phyloP scores from a whole-genome alignment of 2,329 filamentous ascomycete species.

The Trichoderma simmonsii region DNA sequence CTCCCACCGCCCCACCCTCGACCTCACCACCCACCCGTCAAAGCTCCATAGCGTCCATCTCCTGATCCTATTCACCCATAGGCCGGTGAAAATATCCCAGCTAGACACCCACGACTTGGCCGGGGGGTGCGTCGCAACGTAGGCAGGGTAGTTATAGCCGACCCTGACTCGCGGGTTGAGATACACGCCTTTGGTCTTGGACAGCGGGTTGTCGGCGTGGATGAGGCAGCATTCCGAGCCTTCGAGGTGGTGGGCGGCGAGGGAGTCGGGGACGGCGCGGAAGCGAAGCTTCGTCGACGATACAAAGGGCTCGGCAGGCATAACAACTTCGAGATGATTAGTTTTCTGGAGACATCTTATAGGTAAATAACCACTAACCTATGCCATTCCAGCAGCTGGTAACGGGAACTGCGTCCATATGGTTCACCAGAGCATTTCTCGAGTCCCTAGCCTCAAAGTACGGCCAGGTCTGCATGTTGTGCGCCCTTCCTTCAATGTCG shows the following conservation, averaged over 20 bases:
- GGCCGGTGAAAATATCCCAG: constrained; percentile 47
- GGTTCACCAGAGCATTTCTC: constrained; percentile 50
- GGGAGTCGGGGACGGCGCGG: constrained; percentile 59
- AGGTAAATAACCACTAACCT: constrained; percentile 26
- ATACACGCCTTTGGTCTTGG: constrained; percentile 54
- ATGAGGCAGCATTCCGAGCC: constrained; percentile 78
- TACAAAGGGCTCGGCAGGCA: constrained; percentile 56
- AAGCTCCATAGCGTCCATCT: constrained; percentile 39
- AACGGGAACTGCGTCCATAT: constrained; percentile 45
- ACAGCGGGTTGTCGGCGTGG: constrained; percentile 66
- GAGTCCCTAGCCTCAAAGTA: constrained; percentile 54
- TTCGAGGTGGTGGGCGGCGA: constrained; percentile 63
- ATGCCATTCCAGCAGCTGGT: constrained; percentile 47
- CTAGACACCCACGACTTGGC: constrained; percentile 44
- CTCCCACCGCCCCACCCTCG: constrained; percentile 40
- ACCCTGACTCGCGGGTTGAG: constrained; percentile 69
- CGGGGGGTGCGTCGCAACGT: constrained; percentile 44
- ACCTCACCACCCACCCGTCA: constrained; percentile 35
- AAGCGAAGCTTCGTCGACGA: constrained; percentile 50
- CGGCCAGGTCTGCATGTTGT: constrained; percentile 55
- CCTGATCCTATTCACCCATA: constrained; percentile 57
- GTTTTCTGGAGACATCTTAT: not conserved
- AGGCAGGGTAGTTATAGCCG: constrained; percentile 56
- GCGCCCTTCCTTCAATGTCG: constrained; percentile 49
- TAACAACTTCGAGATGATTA: constrained; percentile 35